A percentile compares a stretch with the other conserved stretches of the same genome.
Conservation (phyloP, 208 protist genomes). For the Wallacemonas sp. region DNA sequence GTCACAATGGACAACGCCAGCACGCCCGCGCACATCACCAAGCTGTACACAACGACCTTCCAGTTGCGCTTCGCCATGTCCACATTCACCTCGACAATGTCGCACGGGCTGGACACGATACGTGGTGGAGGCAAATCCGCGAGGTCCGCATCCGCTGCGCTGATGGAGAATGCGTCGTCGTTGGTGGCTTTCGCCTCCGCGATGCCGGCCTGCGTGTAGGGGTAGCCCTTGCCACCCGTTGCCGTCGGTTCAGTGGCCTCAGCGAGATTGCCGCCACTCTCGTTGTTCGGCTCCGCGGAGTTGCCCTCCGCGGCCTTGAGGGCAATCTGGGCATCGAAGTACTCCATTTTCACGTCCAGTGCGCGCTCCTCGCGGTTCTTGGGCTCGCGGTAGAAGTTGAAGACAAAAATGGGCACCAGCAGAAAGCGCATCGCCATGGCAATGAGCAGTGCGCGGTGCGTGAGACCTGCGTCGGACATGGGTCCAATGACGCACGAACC, state of each 20-base stretch:
- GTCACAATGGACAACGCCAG: conserved; percentile 11
- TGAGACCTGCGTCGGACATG: conserved; percentile 21
- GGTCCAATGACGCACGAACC: conserved; percentile 23
- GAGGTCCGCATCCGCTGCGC: background rate
- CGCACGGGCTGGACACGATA: background rate
- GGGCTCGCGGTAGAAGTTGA: conserved; percentile 33
- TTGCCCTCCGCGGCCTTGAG: background rate
- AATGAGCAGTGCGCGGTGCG: conserved; percentile 21
- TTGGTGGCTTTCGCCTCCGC: conserved; percentile 16
- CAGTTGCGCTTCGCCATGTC: conserved; percentile 10
- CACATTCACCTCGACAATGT: conserved; percentile 14
- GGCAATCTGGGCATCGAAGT: background rate
- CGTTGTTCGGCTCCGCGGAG: background rate
- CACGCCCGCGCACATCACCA: conserved; percentile 11
- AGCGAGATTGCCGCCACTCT: background rate
- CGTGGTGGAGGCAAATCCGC: background rate
- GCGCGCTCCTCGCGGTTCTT: conserved; percentile 26
- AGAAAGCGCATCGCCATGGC: conserved; percentile 13
- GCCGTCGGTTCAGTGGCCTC: background rate
- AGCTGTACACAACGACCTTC: conserved; percentile 2
- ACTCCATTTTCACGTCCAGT: conserved; percentile 19
- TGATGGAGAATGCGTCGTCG: background rate
- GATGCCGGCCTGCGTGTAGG: conserved; percentile 18
- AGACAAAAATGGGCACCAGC: conserved; percentile 23
- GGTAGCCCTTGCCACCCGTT: conserved; percentile 4